Evolutionary conservation across 2,329 filamentous ascomycete genomes (phyloP).

Genomic region (Aspergillus niger): DNA sequence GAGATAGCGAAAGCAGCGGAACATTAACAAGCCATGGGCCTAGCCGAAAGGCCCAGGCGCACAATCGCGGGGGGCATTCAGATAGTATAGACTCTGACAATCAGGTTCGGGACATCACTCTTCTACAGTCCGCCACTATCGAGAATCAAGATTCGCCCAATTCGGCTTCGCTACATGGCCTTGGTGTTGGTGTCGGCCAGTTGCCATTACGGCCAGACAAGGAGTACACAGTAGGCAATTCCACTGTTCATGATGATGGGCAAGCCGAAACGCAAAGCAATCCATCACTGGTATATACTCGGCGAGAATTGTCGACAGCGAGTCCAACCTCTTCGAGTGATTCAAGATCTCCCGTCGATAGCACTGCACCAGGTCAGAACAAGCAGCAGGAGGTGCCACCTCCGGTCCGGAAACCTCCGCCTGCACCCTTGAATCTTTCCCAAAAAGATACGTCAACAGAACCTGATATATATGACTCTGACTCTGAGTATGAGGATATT

Average conservation of each 20-base stretch:
- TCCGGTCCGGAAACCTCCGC: slow-evolving; percentile 76
- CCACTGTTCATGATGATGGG: slow-evolving; percentile 8
- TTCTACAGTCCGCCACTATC: not conserved
- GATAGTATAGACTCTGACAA: not conserved
- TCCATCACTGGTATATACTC: slow-evolving; percentile 15
- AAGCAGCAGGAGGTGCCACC: slow-evolving; percentile 47
- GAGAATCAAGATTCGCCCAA: not conserved
- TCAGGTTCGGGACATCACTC: not conserved
- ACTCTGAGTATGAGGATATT: slow-evolving; percentile 81
- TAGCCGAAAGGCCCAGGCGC: not conserved
- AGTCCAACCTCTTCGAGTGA: slow-evolving; percentile 26
- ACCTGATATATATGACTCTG: slow-evolving; percentile 62
- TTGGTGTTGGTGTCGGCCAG: slow-evolving; percentile 9
- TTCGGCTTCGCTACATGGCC: slow-evolving; percentile 10
- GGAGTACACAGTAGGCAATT: not conserved
- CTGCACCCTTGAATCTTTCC: slow-evolving; percentile 76
- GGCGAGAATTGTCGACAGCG: slow-evolving; percentile 18
- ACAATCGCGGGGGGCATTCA: not conserved
- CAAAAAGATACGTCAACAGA: slow-evolving; percentile 46
- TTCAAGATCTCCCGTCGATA: slow-evolving; percentile 22
- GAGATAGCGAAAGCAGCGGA: slow-evolving; percentile 16
- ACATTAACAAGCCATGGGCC: not conserved
- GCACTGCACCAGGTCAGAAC: slow-evolving; percentile 19
- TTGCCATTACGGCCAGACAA: not conserved
- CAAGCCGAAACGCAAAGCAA: slow-evolving; percentile 11